Evolutionary conservation across 2,329 filamentous ascomycete genomes (phyloP).

Genomic region (Annulohypoxylon truncatum): DNA sequence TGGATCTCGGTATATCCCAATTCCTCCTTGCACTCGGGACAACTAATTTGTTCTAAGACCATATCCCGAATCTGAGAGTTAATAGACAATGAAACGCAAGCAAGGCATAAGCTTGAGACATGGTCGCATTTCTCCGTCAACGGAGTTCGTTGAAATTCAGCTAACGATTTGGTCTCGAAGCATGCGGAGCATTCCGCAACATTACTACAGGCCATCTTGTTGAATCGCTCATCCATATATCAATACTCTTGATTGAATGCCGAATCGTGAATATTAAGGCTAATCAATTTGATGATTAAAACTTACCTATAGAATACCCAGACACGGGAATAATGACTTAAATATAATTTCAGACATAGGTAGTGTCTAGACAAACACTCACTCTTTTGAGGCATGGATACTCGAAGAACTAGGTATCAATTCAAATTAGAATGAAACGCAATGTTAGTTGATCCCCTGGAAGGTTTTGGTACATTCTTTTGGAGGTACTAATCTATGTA

Average conservation of each 20-base stretch:
- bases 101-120: conserved; percentile 19
- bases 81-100: conserved; percentile 27
- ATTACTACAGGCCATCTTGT: neutral
- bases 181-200: conserved; percentile 27
- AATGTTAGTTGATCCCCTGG: neutral
- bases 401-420: neutral
- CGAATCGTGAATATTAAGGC: neutral
- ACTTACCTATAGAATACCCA: too few species aligned
- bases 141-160: conserved; percentile 6
- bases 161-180: conserved; percentile 21
- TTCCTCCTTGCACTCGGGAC: conserved; percentile 61
- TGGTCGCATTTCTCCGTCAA: conserved; percentile 31
- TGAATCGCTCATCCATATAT: neutral
- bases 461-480: neutral
- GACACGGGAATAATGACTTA: neutral
- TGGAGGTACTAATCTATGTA: too few species aligned
- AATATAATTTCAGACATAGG: neutral
- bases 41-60: conserved; percentile 44
- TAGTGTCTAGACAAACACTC: neutral
- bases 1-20: conserved; percentile 60
- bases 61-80: conserved; percentile 26
- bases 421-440: too few species aligned
- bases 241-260: neutral
- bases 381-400: neutral
- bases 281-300: neutral